Evolutionary conservation across 805 yeast genomes (phyloP), one percentile per base, ranked within the genome.

Genomic region (Saccharomycopsis sp.): DNA sequence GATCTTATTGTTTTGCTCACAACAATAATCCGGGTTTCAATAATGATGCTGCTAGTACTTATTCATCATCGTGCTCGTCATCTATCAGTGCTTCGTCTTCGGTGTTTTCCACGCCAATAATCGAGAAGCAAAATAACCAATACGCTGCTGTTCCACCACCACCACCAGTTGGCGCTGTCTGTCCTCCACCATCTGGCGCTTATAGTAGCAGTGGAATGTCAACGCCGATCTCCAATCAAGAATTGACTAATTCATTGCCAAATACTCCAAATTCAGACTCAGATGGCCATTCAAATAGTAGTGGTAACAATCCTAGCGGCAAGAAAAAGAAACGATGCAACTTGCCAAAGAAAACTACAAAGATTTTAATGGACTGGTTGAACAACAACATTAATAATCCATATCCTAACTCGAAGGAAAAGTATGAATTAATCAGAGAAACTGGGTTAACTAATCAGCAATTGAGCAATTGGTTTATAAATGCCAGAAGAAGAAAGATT

Each of bases 381-480:
- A 66, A 77, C 46, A 76, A 75, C 29, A 89, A 85, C 59, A 37
- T 16, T 20, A 40, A 40, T 19, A 84, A 85, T 56, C 95, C 95
- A 11, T 85, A 85, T 60, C 95, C 95, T 2, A 81, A 85, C 43
- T 83, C 83, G 43, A 75, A 77, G 38, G 95, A 85, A 55, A 85
- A 86, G 65, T 71, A 74, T 51, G 77, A 75, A 55, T 67, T 85
- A 44, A 74, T 83, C 70, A 67, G 71, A 53, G 70, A 73, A 57
- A 85, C 95, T 0, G 90, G 93, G 0, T 69, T 85, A 57, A 82
- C 85, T 51, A 78, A 81, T 61, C 86, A 83, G 50, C 95, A 85
- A 61, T 70, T 85, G 50, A 74, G 84, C 53, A 86, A 85, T 58
- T 85, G 95, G 95, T 85, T 85, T 56, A 86, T 85, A 57, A 85